Percentiles rank a stretch among this genome's conserved stretches.
Evolutionary conservation across 2,329 filamentous ascomycete genomes (phyloP).

Genomic region (Zasmidium citrigriseum): DNA sequence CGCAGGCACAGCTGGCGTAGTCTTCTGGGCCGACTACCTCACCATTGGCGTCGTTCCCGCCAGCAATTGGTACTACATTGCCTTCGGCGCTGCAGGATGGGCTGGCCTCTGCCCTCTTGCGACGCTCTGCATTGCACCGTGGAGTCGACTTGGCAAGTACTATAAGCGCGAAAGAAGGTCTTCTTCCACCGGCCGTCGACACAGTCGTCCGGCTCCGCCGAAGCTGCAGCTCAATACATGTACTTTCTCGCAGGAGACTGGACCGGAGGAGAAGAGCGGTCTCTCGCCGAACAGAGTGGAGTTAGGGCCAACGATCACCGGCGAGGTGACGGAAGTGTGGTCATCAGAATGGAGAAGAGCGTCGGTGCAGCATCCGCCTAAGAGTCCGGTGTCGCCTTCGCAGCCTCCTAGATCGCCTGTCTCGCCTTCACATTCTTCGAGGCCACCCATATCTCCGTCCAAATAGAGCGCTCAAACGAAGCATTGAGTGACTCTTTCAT

Average conservation of each 20-base stretch:
- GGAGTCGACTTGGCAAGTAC: constrained; percentile 11
- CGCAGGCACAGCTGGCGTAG: constrained; percentile 3
- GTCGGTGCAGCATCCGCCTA: not conserved
- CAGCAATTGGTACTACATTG: constrained; percentile 15
- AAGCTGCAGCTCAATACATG: not conserved
- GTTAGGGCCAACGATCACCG: not conserved
- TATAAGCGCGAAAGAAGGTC: constrained; percentile 9
- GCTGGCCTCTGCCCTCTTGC: not conserved
- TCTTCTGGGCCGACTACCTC: constrained; percentile 11
- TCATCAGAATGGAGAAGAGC: not conserved
- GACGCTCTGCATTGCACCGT: constrained; percentile 5
- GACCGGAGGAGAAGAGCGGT: not conserved
- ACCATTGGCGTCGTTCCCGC: constrained; percentile 10
- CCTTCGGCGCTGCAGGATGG: constrained; percentile 9
- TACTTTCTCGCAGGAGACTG: not conserved
- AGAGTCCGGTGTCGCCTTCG: not conserved
- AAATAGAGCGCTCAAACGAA: no score
- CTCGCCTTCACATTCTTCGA: not conserved
- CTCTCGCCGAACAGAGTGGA: not conserved
- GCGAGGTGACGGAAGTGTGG: not conserved
- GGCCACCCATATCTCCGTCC: no score
- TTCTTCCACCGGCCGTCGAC: not conserved
- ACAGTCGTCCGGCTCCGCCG: not conserved
- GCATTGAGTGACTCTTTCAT: no score
- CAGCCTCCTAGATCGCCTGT: not conserved